Evolutionary conservation across 2,329 filamentous ascomycete genomes (phyloP), one percentile per base, ranked within the genome.

Genomic region (Ophiosphaerella korrae): DNA sequence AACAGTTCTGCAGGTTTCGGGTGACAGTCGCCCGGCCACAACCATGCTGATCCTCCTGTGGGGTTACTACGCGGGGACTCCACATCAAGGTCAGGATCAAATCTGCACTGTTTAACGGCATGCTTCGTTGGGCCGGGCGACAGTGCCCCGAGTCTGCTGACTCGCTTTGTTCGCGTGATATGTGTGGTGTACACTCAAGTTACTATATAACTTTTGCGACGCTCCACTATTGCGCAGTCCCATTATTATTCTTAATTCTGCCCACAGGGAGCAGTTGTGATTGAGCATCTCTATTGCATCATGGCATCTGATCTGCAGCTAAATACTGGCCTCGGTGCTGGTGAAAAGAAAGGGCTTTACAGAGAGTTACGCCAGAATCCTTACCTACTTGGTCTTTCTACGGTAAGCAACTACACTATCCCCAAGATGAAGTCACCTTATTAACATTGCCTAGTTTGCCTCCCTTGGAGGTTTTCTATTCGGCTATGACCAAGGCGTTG

Each of bases 401-500:
- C 55, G 16, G 62, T 58, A 42, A 40, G 53, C 37, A 2, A 18
- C 2, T 4, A 12, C 6, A 14, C 1, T n/a, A 24, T 9, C 2
- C 1, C 2, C 7, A 1, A 1, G 9, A 31, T n/a, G 13, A 4
- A 12, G 6, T 18, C 11, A 2, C 6, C 14, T 18, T 21, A 21
- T 45, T 57, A 13, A 55, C 1, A 18, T 14, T 11, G 2, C 32
- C 0, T n/a, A 62, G 59, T 62, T 64, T 21, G 57, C 57, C 29
- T 62, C 57, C 1, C 47, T 62, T 11, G 59, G 57, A 34, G 57
- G 57, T 2, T 62, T 64, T 5, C 57, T 64, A 4, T 64, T 62
- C 16, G 59, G 61, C 39, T 62, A 64, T 32, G 59, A 62, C 18
- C 59, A 64, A 34, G 61, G 59, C 12, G 57, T 64, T 2, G 55